Base-by-base conservation (phyloP, 345 rosid species). In the Lumnitzera littorea region DNA sequence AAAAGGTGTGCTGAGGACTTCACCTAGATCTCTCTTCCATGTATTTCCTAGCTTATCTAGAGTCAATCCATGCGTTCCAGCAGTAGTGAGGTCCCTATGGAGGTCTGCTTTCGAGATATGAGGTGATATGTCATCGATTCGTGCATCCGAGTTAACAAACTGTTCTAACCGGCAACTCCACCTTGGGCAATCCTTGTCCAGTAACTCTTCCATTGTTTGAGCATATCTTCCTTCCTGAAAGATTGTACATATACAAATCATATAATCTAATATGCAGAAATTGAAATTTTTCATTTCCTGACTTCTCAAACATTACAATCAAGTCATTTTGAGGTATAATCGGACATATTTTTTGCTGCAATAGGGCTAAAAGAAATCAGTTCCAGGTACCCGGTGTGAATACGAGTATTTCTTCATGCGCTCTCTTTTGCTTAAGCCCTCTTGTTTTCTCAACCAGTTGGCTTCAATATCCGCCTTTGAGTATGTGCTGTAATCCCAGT, bases 371-470 rank as follows among this genome's bases (percentile, higher is more conserved):
- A 20, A 29, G 16, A 13, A 3, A 73, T 2, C 5, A 17, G 15
- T 14, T 46, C 54, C 29, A 55, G 24, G 56, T 82, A 91, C 96
- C 80, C 82, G 75, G 48, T 87, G 79, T 11, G 98, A 92, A 46
- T 78, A 89, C 0, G 96, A 92, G 79, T 87, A 89, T 63, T 75
- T 85, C 76, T 82, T 72, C 91, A 89, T 87, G 29, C 90, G 71
- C 13, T 85, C 94, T 73, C 96, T 72, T 74, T 68, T 84, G 56
- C 74, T 55, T 43, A 57, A 65, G 55, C 89, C 91, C 25, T 85
- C 87, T 61, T 78, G 89, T 76, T 74, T 85, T 67, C 71, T 84
- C 47, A 71, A 72, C 85, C 78, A 81, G 50, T 70, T 69, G 29
- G 78, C 66, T 77, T 85, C 85, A 24, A 79, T 68, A 48, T 85